Percentiles rank a stretch among this genome's conserved stretches.
phyloP scores from a whole-genome alignment of 495 filamentous ascomycete species.

The Collariella sp. region DNA sequence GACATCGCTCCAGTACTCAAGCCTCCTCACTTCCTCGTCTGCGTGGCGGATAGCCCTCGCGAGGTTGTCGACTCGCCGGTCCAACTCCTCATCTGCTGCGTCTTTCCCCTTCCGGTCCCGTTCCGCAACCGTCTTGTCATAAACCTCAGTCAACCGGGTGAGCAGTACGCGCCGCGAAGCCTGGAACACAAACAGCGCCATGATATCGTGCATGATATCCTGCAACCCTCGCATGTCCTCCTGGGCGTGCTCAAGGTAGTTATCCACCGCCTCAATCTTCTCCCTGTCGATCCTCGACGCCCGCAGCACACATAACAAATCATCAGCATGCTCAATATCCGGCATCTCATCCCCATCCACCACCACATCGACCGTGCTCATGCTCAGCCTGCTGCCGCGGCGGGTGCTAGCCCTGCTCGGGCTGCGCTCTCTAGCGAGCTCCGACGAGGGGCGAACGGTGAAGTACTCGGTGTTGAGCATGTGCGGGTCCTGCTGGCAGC shows the following conservation, averaged over 20 bases:
- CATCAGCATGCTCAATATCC: conserved; percentile 57
- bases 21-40: conserved; percentile 55
- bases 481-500: conserved; percentile 42
- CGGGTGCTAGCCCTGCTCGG: conserved; percentile 16
- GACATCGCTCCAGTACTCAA: conserved; percentile 72
- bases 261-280: conserved; percentile 71
- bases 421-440: conserved; percentile 30
- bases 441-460: conserved; percentile 52
- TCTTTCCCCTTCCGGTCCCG: conserved; percentile 5
- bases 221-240: conserved; percentile 74
- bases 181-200: conserved; percentile 83
- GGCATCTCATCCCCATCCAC: conserved; percentile 7
- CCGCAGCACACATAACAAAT: conserved; percentile 56
- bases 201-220: conserved; percentile 73
- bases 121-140: conserved; percentile 41
- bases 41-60: conserved; percentile 51
- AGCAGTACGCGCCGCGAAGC: conserved; percentile 72
- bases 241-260: conserved; percentile 68
- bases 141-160: conserved; percentile 50
- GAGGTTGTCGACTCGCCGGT: conserved; percentile 44
- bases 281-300: conserved; percentile 74
- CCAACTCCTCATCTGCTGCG: conserved; percentile 14
- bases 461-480: conserved; percentile 81
- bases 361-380: conserved; percentile 14
- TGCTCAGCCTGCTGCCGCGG: conserved; percentile 20